Conservation (phyloP, 345 rosid species). For the Hirschfeldia incana region DNA sequence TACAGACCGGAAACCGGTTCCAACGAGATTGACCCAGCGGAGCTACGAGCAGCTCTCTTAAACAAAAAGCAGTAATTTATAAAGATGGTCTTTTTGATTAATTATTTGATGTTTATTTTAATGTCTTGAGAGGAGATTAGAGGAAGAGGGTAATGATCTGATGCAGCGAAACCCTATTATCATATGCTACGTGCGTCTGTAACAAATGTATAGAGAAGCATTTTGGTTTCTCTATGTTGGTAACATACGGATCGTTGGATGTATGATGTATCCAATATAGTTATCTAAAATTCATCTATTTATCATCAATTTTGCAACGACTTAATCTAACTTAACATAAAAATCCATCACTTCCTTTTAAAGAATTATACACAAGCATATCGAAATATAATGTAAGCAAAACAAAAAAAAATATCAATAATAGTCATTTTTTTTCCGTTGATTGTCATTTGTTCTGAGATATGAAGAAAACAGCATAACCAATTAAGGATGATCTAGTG, state of each 20-base stretch:
- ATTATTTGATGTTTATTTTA: not conserved
- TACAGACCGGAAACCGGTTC: conserved; percentile 75
- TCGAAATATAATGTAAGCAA: not conserved
- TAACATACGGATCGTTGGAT: conserved; percentile 26
- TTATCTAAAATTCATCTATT: not conserved
- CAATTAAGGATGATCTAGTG: no score
- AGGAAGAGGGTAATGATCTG: conserved; percentile 20
- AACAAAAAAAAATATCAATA: no score
- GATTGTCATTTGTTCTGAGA: no score
- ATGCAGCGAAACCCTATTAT: conserved; percentile 28
- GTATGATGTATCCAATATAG: conserved; percentile 14
- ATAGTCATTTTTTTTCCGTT: no score
- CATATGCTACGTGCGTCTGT: conserved; percentile 20
- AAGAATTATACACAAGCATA: not conserved
- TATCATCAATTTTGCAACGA: not conserved
- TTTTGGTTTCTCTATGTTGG: conserved; percentile 1
- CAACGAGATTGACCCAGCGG: conserved; percentile 67
- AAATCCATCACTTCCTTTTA: not conserved
- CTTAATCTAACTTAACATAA: not conserved
- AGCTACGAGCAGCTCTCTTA: conserved; percentile 61
- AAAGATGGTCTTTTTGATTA: not conserved
- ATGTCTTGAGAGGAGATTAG: conserved; percentile 25
- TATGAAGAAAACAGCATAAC: no score
- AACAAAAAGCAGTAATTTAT: conserved; percentile 50
- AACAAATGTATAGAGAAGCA: conserved; percentile 9